Conservation (phyloP, 352 stramenopile genomes). For the Phytophthora macrochlamydospora region DNA sequence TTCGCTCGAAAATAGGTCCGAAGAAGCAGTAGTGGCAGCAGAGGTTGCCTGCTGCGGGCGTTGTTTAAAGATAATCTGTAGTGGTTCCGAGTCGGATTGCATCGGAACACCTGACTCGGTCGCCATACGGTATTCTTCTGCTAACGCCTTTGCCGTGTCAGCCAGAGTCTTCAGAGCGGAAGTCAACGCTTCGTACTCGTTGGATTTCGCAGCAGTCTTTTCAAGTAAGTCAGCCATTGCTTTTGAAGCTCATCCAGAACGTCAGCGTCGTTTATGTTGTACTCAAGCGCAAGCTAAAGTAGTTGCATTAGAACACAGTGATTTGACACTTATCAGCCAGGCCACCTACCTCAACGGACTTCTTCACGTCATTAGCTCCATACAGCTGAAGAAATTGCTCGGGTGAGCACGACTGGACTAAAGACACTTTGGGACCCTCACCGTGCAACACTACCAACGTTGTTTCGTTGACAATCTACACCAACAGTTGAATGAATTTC, state of each 20-base stretch:
- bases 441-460: conserved; percentile 76
- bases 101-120: conserved; percentile 35
- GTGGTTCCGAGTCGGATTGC: conserved; percentile 41
- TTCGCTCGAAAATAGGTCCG: conserved; percentile 32
- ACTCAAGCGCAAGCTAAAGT: conserved; percentile 71
- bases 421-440: conserved; percentile 73
- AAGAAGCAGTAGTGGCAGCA: conserved; percentile 20
- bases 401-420: conserved; percentile 73
- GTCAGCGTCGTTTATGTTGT: conserved; percentile 67
- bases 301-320: neutral
- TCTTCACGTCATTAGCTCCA: conserved; percentile 56
- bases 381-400: conserved; percentile 81
- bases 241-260: conserved; percentile 55
- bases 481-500: neutral
- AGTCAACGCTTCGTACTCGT: conserved; percentile 42
- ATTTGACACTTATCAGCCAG: neutral
- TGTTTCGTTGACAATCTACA: conserved; percentile 71
- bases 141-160: conserved; percentile 49
- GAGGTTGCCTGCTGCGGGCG: conserved; percentile 56
- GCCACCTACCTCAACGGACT: conserved; percentile 63
- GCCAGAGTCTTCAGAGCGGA: conserved; percentile 53
- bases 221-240: conserved; percentile 54
- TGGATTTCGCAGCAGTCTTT: conserved; percentile 20
- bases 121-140: conserved; percentile 53
- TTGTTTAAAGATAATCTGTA: conserved; percentile 89